Percentiles rank a stretch among this genome's conserved stretches.
Evolutionary conservation across 805 yeast species (phyloP).

Genomic region (Myxozyma sirexii): DNA sequence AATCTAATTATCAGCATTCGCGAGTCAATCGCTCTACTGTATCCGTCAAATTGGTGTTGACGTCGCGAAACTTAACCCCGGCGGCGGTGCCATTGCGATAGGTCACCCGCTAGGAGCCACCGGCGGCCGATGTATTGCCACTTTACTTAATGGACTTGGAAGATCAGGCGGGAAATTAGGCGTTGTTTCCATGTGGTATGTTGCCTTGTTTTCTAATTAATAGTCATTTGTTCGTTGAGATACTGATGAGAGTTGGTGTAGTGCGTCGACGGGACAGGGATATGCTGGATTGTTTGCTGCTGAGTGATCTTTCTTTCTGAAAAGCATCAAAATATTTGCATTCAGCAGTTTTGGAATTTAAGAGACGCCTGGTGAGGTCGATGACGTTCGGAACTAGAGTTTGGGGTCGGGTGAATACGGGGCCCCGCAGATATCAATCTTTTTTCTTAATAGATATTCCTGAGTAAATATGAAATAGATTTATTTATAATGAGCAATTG

Average conservation of each 20-base stretch:
- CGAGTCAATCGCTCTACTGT: constrained; percentile 85
- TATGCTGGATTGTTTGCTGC: constrained; percentile 25
- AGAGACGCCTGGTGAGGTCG: no score
- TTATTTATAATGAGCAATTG: no score
- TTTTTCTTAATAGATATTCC: no score
- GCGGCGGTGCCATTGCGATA: constrained; percentile 92
- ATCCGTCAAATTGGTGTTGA: constrained; percentile 65
- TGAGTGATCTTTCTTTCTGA: constrained; percentile 6
- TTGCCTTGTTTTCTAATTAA: neutral
- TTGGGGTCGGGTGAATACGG: no score
- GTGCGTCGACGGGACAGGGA: constrained; percentile 27
- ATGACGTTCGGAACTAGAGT: no score
- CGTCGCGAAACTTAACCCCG: constrained; percentile 70
- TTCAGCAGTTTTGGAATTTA: neutral
- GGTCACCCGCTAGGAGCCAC: constrained; percentile 89
- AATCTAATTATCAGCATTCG: constrained; percentile 56
- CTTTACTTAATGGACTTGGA: constrained; percentile 44
- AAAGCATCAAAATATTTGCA: neutral
- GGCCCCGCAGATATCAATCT: no score
- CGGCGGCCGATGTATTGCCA: constrained; percentile 48
- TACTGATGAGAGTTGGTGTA: neutral
- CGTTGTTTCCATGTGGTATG: constrained; percentile 46
- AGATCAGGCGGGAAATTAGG: constrained; percentile 43
- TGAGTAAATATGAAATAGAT: no score
- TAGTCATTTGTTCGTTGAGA: no score